These are phyloP conservation scores for Citrus australasica DNA, from an alignment of 345 rosid genomes.

Conservation along the genomic window DNA sequence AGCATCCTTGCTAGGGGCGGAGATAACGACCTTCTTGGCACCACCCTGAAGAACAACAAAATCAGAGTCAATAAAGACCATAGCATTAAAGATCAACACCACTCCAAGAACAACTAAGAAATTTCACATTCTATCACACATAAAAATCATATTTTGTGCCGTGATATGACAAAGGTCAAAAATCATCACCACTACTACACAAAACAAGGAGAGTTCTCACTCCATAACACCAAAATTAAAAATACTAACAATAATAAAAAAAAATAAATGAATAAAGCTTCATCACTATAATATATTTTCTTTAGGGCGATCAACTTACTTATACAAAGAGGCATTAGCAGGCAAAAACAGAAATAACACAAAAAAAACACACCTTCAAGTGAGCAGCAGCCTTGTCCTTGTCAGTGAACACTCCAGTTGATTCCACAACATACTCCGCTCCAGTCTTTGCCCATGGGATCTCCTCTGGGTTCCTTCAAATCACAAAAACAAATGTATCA, in stretches of 20 bases:
- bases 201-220: neutral
- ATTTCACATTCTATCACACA: neutral
- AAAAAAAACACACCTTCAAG: constrained; percentile 56
- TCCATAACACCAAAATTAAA: too few relatives aligned
- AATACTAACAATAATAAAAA: too few relatives aligned
- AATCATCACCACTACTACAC: neutral
- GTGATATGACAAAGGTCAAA: neutral
- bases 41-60: constrained; percentile 56
- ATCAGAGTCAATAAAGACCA: neutral
- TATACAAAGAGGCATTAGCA: neutral
- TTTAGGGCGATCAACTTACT: neutral
- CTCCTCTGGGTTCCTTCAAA: constrained; percentile 82
- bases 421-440: constrained; percentile 79
- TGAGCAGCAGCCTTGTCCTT: constrained; percentile 96
- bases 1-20: constrained; percentile 93
- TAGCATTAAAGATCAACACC: neutral
- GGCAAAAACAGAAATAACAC: neutral
- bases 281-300: neutral
- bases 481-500: neutral
- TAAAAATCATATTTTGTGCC: neutral
- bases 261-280: too few relatives aligned
- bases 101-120: neutral
- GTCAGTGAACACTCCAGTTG: constrained; percentile 94
- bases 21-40: constrained; percentile 92
- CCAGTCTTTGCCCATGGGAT: constrained; percentile 83